Evolutionary conservation across 345 rosid genomes (phyloP), one percentile per base, ranked within the genome.

Genomic region (Gossypium longicalyx): DNA sequence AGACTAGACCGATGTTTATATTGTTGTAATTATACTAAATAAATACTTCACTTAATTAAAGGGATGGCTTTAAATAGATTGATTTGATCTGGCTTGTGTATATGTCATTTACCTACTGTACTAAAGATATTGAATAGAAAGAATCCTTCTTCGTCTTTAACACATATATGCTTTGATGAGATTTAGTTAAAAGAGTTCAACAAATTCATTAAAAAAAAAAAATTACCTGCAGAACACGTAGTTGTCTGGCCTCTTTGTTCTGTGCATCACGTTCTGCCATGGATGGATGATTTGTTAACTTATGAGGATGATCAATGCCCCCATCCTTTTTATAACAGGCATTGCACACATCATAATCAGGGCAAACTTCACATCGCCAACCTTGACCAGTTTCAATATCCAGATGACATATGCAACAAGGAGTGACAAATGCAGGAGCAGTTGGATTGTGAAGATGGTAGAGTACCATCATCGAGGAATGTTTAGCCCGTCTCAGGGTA

Each of bases 371-470:
- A 82, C 99, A 95, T 52, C 92, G 93, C 98, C 99, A 95, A 76
- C 99, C 97, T 82, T 95, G 98, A 84, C 98, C 99, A 13, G 89
- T 86, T 90, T 95, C 98, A 61, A 95, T 90, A 82, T 95, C 99
- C 73, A 89, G 92, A 82, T 83, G 86, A 70, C 99, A 95, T 72
- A 83, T 68, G 70, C 88, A 86, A 87, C 99, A 96, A 11, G 97
- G 90, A 1, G 89, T 88, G 49, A 96, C 98, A 83, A 93, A 95
- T 22, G 99, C 98, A 74, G 98, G 99, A 63, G 97, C 99, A 60
- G 98, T 93, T 76, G 99, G 99, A 83, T 95, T 95, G 70, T 95
- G 98, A 67, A 95, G 93, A 85, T 95, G 99, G 87, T 95, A 95
- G 57, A 95, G 97, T 41, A 95, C 91, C 99, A 95, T 95, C 98